Percentiles rank a stretch among this genome's conserved stretches.
These are phyloP conservation scores for Saccharum spontaneum DNA, from an alignment of 176 grass and related monocot genomes.

Conservation along the genomic window DNA sequence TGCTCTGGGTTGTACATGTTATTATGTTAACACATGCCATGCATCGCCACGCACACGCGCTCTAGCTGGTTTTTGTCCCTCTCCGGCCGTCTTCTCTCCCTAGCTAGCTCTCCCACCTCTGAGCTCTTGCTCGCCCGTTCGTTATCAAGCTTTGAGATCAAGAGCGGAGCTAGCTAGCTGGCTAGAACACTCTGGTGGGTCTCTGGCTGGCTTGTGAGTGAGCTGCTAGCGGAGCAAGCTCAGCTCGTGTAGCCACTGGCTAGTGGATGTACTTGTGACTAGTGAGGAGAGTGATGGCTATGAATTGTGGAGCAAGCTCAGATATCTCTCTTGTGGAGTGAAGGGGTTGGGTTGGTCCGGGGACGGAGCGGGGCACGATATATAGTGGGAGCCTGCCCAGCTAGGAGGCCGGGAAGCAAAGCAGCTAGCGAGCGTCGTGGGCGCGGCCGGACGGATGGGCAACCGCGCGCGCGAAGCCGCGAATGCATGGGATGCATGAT, in stretches of 20 bases:
- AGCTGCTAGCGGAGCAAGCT: background rate
- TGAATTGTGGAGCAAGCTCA: background rate
- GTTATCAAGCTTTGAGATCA: background rate
- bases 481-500: constrained; percentile 24
- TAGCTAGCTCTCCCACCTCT: background rate
- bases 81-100: no score
- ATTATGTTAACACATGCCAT: constrained; percentile 67
- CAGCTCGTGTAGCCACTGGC: constrained; percentile 19
- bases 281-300: constrained; percentile 1
- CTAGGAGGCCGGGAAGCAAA: background rate
- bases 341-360: constrained; percentile 21
- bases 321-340: background rate
- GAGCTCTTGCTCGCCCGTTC: background rate
- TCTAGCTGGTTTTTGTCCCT: no score
- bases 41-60: constrained; percentile 38
- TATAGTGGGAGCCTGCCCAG: constrained; percentile 36
- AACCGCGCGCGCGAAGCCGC: background rate
- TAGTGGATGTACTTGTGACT: constrained; percentile 35
- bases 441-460: background rate
- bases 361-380: constrained; percentile 25
- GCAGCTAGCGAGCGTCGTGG: background rate
- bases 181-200: background rate
- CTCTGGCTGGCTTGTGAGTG: background rate
- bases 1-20: constrained; percentile 93
- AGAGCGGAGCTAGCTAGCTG: background rate